These are phyloP conservation scores for Symbiodinium natans DNA, from an alignment of 73 alveolate genomes.

Conservation along the genomic window DNA sequence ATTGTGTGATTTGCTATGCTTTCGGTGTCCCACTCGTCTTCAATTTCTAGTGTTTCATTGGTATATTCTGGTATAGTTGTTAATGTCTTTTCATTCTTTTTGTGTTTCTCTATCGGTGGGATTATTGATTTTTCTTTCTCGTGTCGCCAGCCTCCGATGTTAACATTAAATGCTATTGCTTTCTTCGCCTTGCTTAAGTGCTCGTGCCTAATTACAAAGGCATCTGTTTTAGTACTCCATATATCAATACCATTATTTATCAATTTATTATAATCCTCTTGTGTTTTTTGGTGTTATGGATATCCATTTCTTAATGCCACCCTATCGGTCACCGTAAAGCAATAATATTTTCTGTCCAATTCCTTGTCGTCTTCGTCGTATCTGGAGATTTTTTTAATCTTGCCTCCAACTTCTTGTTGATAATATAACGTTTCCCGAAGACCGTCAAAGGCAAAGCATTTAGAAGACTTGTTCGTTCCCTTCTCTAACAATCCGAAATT, in stretches of 20 bases:
- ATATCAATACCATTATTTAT: neutral
- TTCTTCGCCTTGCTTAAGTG: neutral
- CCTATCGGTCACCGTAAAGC: neutral
- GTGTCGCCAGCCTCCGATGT: no score
- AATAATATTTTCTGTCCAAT: neutral
- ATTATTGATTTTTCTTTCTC: no score
- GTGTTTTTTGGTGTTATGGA: neutral
- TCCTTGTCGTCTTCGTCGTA: neutral
- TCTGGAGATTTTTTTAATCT: neutral
- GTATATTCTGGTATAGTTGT: no score
- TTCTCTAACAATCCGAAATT: neutral
- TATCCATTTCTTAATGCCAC: neutral
- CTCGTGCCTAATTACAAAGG: neutral
- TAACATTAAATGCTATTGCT: neutral
- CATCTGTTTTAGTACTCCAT: slow-evolving; percentile 24
- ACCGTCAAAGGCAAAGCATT: neutral
- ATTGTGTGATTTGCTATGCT: no score
- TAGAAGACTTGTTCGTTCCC: neutral
- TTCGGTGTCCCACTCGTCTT: no score
- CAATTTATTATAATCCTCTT: neutral
- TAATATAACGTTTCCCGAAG: neutral
- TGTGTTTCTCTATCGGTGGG: no score
- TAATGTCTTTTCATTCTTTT: no score
- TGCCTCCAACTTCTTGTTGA: neutral
- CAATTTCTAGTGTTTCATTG: neutral